These are phyloP conservation scores for Pilatotrama ljubarskyi DNA, from an alignment of 768 basidiomycete genomes.

Conservation along the genomic window DNA sequence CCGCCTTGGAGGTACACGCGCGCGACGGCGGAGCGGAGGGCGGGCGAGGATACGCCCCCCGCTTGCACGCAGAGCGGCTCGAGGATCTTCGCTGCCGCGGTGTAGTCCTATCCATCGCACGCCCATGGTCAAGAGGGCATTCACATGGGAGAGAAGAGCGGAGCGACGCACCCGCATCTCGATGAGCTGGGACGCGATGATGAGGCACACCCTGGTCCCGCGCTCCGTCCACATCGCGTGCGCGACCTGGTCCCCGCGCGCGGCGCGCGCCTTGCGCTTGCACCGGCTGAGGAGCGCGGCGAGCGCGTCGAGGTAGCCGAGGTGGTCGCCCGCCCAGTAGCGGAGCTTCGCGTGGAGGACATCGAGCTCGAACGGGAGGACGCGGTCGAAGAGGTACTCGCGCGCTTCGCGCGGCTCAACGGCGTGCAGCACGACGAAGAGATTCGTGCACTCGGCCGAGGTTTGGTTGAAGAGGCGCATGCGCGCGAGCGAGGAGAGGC, in stretches of 20 bases:
- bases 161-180: constrained; percentile 73
- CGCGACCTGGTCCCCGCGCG: constrained; percentile 28
- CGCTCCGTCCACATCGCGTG: constrained; percentile 82
- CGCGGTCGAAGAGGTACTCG: constrained; percentile 56
- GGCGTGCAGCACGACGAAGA: constrained; percentile 65
- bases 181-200: constrained; percentile 77
- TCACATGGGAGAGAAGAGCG: neutral
- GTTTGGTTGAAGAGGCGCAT: constrained; percentile 85
- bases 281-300: constrained; percentile 62
- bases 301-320: constrained; percentile 79
- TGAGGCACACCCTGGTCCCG: constrained; percentile 70
- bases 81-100: constrained; percentile 66
- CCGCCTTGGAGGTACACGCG: constrained; percentile 78
- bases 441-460: constrained; percentile 80
- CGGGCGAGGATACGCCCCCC: constrained; percentile 42
- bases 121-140: neutral
- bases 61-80: constrained; percentile 56
- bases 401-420: constrained; percentile 38
- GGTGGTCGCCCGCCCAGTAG: constrained; percentile 81
- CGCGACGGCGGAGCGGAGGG: constrained; percentile 67
- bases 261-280: constrained; percentile 42
- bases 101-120: constrained; percentile 60
- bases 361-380: constrained; percentile 57
- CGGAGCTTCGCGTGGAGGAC: constrained; percentile 73
- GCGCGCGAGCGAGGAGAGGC: constrained; percentile 74